phyloP scores from a whole-genome alignment of 129 eudicot genomes.

The Artemisia annua region DNA sequence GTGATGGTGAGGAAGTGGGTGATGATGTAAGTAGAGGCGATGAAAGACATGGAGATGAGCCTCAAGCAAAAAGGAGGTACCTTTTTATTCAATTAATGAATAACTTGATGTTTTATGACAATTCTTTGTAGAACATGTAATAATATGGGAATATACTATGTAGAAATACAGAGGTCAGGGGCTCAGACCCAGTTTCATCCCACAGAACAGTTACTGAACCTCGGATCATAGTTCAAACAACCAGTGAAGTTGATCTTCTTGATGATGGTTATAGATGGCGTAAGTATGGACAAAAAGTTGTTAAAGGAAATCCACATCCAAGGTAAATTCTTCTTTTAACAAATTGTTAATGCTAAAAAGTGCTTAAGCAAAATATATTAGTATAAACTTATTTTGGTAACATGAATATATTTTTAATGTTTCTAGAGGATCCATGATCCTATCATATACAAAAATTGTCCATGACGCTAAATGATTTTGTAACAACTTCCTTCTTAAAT shows the following conservation, averaged over 20 bases:
- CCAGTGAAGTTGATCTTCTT: slow-evolving; percentile 95
- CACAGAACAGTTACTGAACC: slow-evolving; percentile 84
- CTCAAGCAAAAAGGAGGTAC: slow-evolving; percentile 84
- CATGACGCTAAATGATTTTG: too few species aligned
- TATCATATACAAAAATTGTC: too few species aligned
- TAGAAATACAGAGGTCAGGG: slow-evolving; percentile 67
- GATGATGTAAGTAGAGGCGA: slow-evolving; percentile 56
- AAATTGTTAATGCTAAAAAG: neutral
- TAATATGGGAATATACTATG: slow-evolving; percentile 26
- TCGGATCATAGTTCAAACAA: slow-evolving; percentile 87
- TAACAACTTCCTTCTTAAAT: too few species aligned
- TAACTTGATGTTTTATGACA: neutral
- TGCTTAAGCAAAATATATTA: neutral
- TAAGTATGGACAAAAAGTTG: slow-evolving; percentile 94
- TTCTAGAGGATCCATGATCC: too few species aligned
- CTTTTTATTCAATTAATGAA: slow-evolving; percentile 1
- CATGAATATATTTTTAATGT: slow-evolving; percentile 7
- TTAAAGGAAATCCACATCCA: slow-evolving; percentile 95
- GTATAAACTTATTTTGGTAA: slow-evolving; percentile 7
- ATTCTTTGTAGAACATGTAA: slow-evolving; percentile 16
- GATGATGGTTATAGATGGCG: slow-evolving; percentile 98
- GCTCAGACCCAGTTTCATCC: slow-evolving; percentile 59
- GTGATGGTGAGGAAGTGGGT: slow-evolving; percentile 82
- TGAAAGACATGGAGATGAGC: slow-evolving; percentile 70
- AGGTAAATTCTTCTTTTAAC: slow-evolving; percentile 44